phyloP scores from a whole-genome alignment of 352 stramenopile species.

The Thalassiosira livingstoniorum region DNA sequence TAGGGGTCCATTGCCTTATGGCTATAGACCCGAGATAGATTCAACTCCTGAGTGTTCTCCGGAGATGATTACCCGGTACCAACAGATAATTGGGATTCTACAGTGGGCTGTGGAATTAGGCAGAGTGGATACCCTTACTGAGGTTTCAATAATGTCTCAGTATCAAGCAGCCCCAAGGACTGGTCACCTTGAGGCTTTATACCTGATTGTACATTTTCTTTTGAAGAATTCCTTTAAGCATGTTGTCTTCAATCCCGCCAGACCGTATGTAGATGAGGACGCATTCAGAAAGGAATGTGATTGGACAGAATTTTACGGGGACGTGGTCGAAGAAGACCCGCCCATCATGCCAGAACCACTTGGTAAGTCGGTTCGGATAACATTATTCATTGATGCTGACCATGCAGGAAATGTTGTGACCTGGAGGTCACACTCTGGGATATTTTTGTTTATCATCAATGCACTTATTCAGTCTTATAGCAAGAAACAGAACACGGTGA shows the following conservation, averaged over 20 bases:
- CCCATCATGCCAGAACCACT: constrained; percentile 43
- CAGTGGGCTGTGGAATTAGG: constrained; percentile 61
- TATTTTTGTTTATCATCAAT: constrained; percentile 62
- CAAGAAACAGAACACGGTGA: constrained; percentile 65
- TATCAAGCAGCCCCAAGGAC: constrained; percentile 47
- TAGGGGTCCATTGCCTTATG: not conserved
- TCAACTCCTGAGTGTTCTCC: constrained; percentile 14
- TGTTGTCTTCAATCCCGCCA: constrained; percentile 39
- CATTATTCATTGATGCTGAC: constrained; percentile 57
- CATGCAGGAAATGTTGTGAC: constrained; percentile 60
- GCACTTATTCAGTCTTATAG: constrained; percentile 48
- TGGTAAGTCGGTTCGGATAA: constrained; percentile 35
- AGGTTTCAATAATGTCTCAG: constrained; percentile 62
- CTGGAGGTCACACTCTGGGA: constrained; percentile 49
- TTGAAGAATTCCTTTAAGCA: constrained; percentile 22
- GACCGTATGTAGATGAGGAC: constrained; percentile 13
- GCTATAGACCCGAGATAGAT: constrained; percentile 61
- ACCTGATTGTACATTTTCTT: constrained; percentile 62
- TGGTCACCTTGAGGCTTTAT: constrained; percentile 64
- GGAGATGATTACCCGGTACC: constrained; percentile 31
- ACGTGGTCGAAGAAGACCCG: constrained; percentile 48
- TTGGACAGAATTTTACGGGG: constrained; percentile 67
- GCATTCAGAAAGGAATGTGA: constrained; percentile 28
- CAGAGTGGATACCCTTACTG: constrained; percentile 55
- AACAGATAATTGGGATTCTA: constrained; percentile 59